Evolutionary conservation across 1,284 basidiomycete genomes (phyloP), one percentile per base, ranked within the genome.

Genomic region (Ganoderma lucidum): DNA sequence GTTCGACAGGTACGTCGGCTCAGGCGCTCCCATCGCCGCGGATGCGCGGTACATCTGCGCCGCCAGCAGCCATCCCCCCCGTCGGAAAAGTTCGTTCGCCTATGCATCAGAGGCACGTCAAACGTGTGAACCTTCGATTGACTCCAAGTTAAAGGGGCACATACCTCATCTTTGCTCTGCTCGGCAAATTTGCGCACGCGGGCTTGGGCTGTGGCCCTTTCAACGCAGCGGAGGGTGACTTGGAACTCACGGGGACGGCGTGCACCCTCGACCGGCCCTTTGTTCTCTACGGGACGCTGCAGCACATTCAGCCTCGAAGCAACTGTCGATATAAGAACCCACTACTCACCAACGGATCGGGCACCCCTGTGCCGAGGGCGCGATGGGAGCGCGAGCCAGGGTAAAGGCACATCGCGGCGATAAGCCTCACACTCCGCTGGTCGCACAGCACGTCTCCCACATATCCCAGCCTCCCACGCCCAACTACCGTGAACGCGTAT

Each of bases 1-100:
- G 67, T 83, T 84, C 44, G 82, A 76, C 71, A 84, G 78, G 65
- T 82, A 85, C 0, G 76, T 71, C 0, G 82, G 75, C 35, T 68
- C 73, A 0, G 76, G 74, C 12, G 72, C 75, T 23, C 74, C 70
- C 4, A 71, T 62, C 2, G 71, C 4, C 1, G 76, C 73, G 0
- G 78, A 79, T 2, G 48, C 62, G n/a, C 75, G 68, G 62, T 80
- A 80, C 66, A 64, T 70, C 9, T 73, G 69, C 2, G 76, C 71
- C 0, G 80, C 78, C 14, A 75, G 65, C 5, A n/a, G 66, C 59
- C 74, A 77, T 3, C 73, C 17, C 10, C 69, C 71, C 2, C 67
- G 23, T 15, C 66, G 68, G 70, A 77, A 80, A n/a, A 73, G 61
- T 8, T 41, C 59, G 37, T 81, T 80, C 5, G 79, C 79, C 76